Base-by-base conservation (phyloP, 495 filamentous ascomycete species). In the Penicillium flavigenum region DNA sequence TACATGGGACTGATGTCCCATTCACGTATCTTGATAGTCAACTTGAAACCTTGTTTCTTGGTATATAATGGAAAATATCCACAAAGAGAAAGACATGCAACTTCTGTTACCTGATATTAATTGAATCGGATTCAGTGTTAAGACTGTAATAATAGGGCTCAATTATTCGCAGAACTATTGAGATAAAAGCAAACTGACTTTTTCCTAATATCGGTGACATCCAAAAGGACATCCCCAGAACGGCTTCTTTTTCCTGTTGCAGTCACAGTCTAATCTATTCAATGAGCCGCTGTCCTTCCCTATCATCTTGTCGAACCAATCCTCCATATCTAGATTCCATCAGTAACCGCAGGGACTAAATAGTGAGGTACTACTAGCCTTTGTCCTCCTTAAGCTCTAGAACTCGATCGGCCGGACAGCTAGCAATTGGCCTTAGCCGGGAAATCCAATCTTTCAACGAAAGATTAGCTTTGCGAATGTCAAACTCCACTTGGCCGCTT, bases 221-320 rank as follows among this genome's bases (percentile, higher is more conserved):
- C 49, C 50, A 58, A 62, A 62, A 29, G 55, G 55, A 38, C 49
- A 62, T 54, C 45, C 59, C 34, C 55, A 52, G 8, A 17, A 7
- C 39, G 51, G 51, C 36, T 43, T 44, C 45, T 41, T 45, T 7
- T 54, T 51, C 34, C 29, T 51, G 8, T 51, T 54, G 27, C 60
- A 59, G 56, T 62, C 60, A 55, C 60, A 62, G 38, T 59, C 45
- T 9, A 47, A 53, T 12, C 48, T 42, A 29, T 11, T 58, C 9
- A 49, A 54, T 29, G 55, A 62, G n/a, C 49, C 55, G 46, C 59
- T 58, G 44, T 58, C 50, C 55, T 54, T 54, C 10, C 49, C 54
- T 58, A 58, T 51, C 55, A 62, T 62, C 34, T 54, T 45, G 39
- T 62, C 55, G 44, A 58, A 62, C 59, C 59, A 58, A 22, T 43